Conservation (phyloP, 2,329 filamentous ascomycete genomes). For the Aspergillus sp. region DNA sequence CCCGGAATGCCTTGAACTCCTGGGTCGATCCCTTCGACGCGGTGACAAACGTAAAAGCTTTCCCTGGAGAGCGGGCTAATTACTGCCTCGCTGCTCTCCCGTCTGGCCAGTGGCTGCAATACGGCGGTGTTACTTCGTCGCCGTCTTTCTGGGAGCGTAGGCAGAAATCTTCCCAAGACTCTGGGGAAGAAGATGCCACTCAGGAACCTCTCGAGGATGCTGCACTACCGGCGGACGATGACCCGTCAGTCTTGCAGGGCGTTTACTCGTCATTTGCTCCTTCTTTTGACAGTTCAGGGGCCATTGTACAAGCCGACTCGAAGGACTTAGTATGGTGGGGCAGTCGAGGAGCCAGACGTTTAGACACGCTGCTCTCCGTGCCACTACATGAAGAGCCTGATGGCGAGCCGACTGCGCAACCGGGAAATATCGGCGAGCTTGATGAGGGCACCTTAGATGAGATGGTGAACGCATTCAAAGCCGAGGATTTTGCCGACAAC, state of each 20-base stretch:
- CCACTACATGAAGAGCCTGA: constrained; percentile 14
- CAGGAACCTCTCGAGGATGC: constrained; percentile 19
- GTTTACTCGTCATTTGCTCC: constrained; percentile 43
- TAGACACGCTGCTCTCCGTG: constrained; percentile 27
- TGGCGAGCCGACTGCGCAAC: constrained; percentile 13
- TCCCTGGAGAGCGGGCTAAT: constrained; percentile 29
- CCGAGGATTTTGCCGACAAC: constrained; percentile 23
- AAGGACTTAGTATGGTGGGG: constrained; percentile 40
- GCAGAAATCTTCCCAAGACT: constrained; percentile 18
- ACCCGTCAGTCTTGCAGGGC: constrained; percentile 30
- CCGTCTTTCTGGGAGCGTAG: constrained; percentile 30
- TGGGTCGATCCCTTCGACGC: constrained; percentile 37
- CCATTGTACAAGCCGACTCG: constrained; percentile 33
- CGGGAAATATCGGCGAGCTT: constrained; percentile 25
- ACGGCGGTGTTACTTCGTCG: constrained; percentile 29
- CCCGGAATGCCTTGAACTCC: constrained; percentile 21
- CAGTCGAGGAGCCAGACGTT: constrained; percentile 29
- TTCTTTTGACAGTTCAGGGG: constrained; percentile 35
- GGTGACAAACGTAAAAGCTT: constrained; percentile 22
- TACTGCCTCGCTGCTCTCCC: constrained; percentile 33
- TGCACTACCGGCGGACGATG: constrained; percentile 21
- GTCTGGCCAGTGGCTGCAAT: constrained; percentile 36
- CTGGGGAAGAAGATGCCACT: constrained; percentile 8
- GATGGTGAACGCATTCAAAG: constrained; percentile 33
- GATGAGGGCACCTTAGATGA: constrained; percentile 34